phyloP scores from a whole-genome alignment of 768 basidiomycete species.

The Boletellus emodensis region DNA sequence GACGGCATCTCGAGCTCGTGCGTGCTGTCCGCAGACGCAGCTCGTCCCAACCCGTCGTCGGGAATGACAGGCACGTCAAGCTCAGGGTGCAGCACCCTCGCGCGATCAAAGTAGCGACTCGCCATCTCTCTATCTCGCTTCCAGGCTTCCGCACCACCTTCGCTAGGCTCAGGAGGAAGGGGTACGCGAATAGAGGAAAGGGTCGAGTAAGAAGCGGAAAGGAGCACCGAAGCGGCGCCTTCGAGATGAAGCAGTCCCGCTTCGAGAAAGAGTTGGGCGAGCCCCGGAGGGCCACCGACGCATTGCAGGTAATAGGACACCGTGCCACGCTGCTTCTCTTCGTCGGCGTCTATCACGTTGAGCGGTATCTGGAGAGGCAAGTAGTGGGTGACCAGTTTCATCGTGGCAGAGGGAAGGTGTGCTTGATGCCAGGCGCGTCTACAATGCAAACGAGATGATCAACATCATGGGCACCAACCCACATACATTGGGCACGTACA shows the following conservation, averaged over 20 bases:
- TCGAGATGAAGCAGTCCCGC: constrained; percentile 80
- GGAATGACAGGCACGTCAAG: constrained; percentile 71
- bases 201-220: constrained; percentile 71
- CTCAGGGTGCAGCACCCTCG: constrained; percentile 52
- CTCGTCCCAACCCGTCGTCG: constrained; percentile 34
- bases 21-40: constrained; percentile 18
- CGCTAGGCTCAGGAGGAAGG: constrained; percentile 43
- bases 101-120: constrained; percentile 67
- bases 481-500: constrained; percentile 43
- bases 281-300: constrained; percentile 60
- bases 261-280: constrained; percentile 75
- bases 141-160: constrained; percentile 69
- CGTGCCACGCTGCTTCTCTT: constrained; percentile 48
- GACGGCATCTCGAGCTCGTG: constrained; percentile 66
- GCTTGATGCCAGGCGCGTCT: constrained; percentile 84
- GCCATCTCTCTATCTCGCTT: constrained; percentile 70
- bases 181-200: constrained; percentile 75
- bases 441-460: not conserved
- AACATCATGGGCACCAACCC: not conserved
- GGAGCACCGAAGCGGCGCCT: constrained; percentile 67
- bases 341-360: constrained; percentile 31
- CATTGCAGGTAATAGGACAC: constrained; percentile 59
- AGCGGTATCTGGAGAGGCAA: constrained; percentile 52
- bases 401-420: constrained; percentile 68
- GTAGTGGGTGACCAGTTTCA: constrained; percentile 74